phyloP scores from a whole-genome alignment of 495 filamentous ascomycete species.

The Daldinia childiae region DNA sequence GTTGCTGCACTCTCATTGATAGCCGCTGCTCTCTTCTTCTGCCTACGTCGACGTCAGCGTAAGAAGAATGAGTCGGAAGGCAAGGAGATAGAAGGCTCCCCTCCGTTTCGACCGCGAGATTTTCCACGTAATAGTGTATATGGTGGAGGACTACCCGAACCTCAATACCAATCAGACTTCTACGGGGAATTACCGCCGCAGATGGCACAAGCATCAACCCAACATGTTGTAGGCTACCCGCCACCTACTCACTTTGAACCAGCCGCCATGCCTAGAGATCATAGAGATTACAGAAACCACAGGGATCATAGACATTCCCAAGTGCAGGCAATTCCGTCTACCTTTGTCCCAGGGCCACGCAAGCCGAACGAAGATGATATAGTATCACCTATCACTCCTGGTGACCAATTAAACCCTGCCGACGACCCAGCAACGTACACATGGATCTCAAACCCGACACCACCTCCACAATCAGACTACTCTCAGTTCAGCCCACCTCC shows the following conservation, averaged over 20 bases:
- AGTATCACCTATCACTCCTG: constrained; percentile 43
- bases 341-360: constrained; percentile 19
- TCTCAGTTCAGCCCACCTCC: constrained; percentile 44
- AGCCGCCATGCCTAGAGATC: constrained; percentile 3
- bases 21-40: constrained; percentile 43
- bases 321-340: constrained; percentile 22
- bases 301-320: background rate
- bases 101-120: constrained; percentile 20
- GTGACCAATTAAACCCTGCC: constrained; percentile 36
- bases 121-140: constrained; percentile 30
- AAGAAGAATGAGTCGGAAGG: constrained; percentile 13
- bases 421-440: constrained; percentile 44
- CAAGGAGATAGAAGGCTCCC: constrained; percentile 32
- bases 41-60: constrained; percentile 27
- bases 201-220: constrained; percentile 38
- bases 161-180: constrained; percentile 43
- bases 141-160: constrained; percentile 30
- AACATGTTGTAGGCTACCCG: constrained; percentile 35
- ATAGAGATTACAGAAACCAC: background rate
- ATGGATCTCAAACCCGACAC: constrained; percentile 45
- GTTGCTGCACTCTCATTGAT: constrained; percentile 49
- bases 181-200: constrained; percentile 46
- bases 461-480: constrained; percentile 44
- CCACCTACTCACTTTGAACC: constrained; percentile 21
- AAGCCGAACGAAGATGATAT: constrained; percentile 43